Conservation (phyloP, 805 yeast genomes). For the Martiniozyma abietophila region DNA sequence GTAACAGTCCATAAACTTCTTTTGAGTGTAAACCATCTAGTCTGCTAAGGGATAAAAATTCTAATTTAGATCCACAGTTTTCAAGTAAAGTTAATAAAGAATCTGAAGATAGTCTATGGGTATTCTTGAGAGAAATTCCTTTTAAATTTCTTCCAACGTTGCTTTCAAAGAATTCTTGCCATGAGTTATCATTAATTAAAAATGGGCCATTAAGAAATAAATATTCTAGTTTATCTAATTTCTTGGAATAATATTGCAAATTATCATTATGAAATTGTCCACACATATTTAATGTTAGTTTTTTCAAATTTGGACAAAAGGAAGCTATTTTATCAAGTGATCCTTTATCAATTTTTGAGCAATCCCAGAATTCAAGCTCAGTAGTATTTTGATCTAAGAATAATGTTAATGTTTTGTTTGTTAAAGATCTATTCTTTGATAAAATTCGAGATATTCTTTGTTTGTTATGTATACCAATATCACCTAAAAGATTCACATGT, state of each 20-base stretch:
- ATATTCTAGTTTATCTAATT: conserved; percentile 44
- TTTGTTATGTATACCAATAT: conserved; percentile 67
- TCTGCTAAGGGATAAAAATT: conserved; percentile 51
- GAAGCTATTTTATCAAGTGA: conserved; percentile 65
- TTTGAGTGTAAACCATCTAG: conserved; percentile 62
- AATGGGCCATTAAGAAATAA: conserved; percentile 85
- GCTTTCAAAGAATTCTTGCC: conserved; percentile 66
- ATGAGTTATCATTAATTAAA: conserved; percentile 60
- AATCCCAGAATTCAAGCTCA: conserved; percentile 78
- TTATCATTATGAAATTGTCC: conserved; percentile 83
- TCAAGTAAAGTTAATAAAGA: conserved; percentile 55
- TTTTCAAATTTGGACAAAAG: conserved; percentile 63
- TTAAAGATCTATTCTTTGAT: conserved; percentile 72
- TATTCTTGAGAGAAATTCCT: conserved; percentile 60
- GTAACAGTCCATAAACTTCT: conserved; percentile 51
- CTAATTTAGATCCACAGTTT: conserved; percentile 47
- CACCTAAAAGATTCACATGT: conserved; percentile 77
- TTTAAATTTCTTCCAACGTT: conserved; percentile 43
- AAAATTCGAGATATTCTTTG: conserved; percentile 66
- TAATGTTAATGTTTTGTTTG: conserved; percentile 60
- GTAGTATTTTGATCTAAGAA: conserved; percentile 56
- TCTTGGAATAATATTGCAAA: conserved; percentile 49
- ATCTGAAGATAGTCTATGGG: conserved; percentile 71
- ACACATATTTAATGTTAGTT: conserved; percentile 76
- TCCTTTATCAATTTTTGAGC: conserved; percentile 65